phyloP scores from a whole-genome alignment of 257 asterid genomes.

The Solanum ossicruentum region DNA sequence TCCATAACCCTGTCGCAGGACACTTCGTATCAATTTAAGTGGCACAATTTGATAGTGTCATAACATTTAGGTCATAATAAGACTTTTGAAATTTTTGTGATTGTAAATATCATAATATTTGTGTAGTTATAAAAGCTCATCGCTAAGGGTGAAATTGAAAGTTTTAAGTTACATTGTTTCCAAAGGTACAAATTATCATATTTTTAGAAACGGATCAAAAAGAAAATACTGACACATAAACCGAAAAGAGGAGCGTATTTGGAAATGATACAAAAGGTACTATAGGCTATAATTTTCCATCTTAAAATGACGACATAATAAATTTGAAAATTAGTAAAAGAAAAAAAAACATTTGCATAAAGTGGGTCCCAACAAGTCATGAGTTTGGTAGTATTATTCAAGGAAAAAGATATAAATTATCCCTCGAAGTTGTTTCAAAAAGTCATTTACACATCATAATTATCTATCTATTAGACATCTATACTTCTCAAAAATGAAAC shows the following conservation, averaged over 20 bases:
- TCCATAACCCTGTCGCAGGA: slow-evolving; percentile 66
- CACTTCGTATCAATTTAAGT: not conserved
- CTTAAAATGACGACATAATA: not conserved
- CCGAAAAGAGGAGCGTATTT: no score
- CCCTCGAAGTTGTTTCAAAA: no score
- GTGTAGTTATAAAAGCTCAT: not conserved
- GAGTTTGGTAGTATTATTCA: no score
- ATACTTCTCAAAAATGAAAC: no score
- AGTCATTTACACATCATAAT: no score
- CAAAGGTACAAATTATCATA: not conserved
- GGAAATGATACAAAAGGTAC: no score
- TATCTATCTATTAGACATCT: no score
- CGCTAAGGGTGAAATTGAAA: not conserved
- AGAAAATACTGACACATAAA: not conserved
- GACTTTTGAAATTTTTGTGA: not conserved
- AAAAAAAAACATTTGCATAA: not conserved
- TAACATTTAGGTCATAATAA: not conserved
- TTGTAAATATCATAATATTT: not conserved
- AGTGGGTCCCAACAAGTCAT: not conserved
- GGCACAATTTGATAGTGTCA: not conserved
- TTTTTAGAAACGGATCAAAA: no score
- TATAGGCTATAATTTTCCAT: not conserved
- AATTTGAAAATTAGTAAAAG: not conserved
- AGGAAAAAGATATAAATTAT: no score
- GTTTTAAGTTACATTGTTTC: not conserved